Evolutionary conservation across 305 asterid species (phyloP), one percentile per base, ranked within the genome.

Genomic region (Rubia peregrina): DNA sequence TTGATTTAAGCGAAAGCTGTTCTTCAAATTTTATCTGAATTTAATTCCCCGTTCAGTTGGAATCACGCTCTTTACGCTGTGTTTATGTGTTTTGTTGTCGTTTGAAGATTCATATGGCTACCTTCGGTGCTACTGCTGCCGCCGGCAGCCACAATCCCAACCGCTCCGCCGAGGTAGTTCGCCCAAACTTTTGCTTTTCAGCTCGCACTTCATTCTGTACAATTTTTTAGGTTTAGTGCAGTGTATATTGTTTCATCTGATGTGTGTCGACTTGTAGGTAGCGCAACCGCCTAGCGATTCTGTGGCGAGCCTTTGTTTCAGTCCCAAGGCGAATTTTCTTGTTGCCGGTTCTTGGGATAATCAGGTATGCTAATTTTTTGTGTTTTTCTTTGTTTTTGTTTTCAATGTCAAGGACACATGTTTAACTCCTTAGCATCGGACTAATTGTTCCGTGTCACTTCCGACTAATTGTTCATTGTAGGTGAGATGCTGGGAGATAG

Each of bases 301-400:
- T n/a, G 81, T 84, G 4, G 82, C 91, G 30, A 86, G 91, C 81
- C 82, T 86, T 70, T 59, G 77, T 66, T 86, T 86, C 69, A 84
- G 89, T 73, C 87, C 91, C n/a, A 84, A 80, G 81, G 87, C 87
- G 3, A 83, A 82, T 73, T 68, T 77, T 51, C 80, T 86, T 4
- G 81, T 82, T 30, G 91, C 87, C 55, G 79, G 85, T 72, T 84
- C 87, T 8, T 86, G 91, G 91, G 91, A 86, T 78, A 86, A 82
- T 65, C 89, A 86, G 87, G 91, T 84, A 49, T 51, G 21, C 44
- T 41, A 71, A 12, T 38, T 24, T 56, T 70, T 43, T 33, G 26
- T 64, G 30, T 9, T 7, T 38, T 0, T 12, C 33, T 61, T n/a
- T 0, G 3, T 9, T 36, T 57, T 66, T 43, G 7, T 53, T 22